Conservation (phyloP, 768 basidiomycete genomes). For the Amanita rimosa region DNA sequence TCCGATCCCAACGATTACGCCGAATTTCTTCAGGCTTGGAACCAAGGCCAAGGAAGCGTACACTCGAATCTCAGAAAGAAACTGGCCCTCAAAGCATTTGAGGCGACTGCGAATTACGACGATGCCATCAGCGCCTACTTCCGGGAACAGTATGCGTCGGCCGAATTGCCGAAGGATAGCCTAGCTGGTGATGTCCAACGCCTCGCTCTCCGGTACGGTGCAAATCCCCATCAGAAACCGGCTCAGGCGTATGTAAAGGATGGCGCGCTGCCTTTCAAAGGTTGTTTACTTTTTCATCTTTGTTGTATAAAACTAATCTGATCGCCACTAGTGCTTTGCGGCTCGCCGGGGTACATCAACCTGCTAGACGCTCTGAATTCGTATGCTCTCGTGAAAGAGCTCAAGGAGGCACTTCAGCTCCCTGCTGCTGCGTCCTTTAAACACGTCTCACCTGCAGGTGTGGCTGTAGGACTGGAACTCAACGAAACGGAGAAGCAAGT, state of each 20-base stretch:
- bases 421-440: slow-evolving; percentile 99
- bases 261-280: slow-evolving; percentile 90
- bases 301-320: slow-evolving; percentile 4
- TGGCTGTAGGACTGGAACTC: slow-evolving; percentile 82
- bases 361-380: slow-evolving; percentile 96
- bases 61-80: slow-evolving; percentile 60
- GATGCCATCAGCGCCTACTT: slow-evolving; percentile 95
- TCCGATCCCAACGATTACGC: slow-evolving; percentile 86
- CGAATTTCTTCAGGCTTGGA: slow-evolving; percentile 71
- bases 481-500: slow-evolving; percentile 83
- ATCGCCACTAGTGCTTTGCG: slow-evolving; percentile 61
- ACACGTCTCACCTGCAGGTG: slow-evolving; percentile 97
- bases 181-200: slow-evolving; percentile 69
- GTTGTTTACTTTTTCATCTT: no score
- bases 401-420: slow-evolving; percentile 74
- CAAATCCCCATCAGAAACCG: slow-evolving; percentile 98
- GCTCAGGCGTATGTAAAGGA: slow-evolving; percentile 90
- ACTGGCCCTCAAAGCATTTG: slow-evolving; percentile 93
- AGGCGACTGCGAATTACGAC: slow-evolving; percentile 92
- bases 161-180: slow-evolving; percentile 52
- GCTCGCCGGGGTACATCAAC: slow-evolving; percentile 98
- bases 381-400: slow-evolving; percentile 90
- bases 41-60: slow-evolving; percentile 62
- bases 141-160: slow-evolving; percentile 86
- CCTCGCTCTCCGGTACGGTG: slow-evolving; percentile 84